These are phyloP conservation scores for Physcomitrellopsis africana DNA, from an alignment of 225 moss, liverwort and hornwort genomes.

Conservation along the genomic window DNA sequence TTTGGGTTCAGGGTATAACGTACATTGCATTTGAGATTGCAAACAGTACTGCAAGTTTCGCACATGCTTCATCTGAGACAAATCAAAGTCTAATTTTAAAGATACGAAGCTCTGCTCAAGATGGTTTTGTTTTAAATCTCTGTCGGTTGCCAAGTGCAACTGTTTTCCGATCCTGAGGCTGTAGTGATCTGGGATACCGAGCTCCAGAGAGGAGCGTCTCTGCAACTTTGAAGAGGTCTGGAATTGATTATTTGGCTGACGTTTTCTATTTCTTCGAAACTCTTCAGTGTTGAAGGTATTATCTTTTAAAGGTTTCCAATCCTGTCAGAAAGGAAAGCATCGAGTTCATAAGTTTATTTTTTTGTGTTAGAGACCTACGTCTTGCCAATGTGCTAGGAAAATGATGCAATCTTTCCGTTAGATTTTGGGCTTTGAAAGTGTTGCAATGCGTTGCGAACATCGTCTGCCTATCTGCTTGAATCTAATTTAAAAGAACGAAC, in stretches of 20 bases:
- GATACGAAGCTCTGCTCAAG: constrained; percentile 9
- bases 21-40: too few relatives aligned
- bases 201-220: constrained; percentile 28
- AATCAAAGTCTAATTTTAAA: neutral
- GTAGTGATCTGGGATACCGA: constrained; percentile 37
- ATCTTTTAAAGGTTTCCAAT: neutral
- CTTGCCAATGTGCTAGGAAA: too few relatives aligned
- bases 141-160: constrained; percentile 39
- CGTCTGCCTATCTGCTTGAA: neutral
- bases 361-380: too few relatives aligned
- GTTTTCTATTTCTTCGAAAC: neutral
- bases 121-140: constrained; percentile 18
- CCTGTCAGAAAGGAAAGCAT: too few relatives aligned
- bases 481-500: neutral
- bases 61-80: too few relatives aligned
- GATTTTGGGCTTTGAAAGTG: neutral
- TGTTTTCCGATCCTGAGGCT: constrained; percentile 26
- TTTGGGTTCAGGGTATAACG: too few relatives aligned
- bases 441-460: constrained; percentile 1
- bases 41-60: too few relatives aligned
- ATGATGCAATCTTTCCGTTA: too few relatives aligned
- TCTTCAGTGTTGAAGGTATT: constrained; percentile 14
- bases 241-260: constrained; percentile 26
- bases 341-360: too few relatives aligned
- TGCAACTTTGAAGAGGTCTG: constrained; percentile 26